Base-by-base conservation (phyloP, 208 protist species). In the Wallacemonas sp. region DNA sequence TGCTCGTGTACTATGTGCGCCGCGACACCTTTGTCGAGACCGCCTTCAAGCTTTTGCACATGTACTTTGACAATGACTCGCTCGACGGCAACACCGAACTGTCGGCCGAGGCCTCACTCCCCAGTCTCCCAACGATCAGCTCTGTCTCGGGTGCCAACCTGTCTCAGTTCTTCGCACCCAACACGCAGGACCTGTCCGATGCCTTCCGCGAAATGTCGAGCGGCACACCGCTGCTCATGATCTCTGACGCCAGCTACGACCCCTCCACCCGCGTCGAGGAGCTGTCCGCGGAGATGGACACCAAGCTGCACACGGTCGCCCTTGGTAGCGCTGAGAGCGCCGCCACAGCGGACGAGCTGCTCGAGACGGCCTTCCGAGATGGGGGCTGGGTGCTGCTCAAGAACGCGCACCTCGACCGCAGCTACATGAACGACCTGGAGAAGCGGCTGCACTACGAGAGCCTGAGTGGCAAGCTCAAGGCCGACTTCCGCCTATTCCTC, bases 361-460 rank as follows among this genome's bases (percentile, higher is more conserved):
- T 99, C 23, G 69, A 62, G 11, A 62, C 76, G 12, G 94, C 88
- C 1, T 84, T 96, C 47, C 83, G 79, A 52, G 55, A 46, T 5
- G 97, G 98, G 19, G 70, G 71, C 0, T 99, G 98, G 99, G 92
- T 99, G 33, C 76, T 99, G 38, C 80, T 99, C 12, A 99, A 99
- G 80, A 99, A 99, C 78, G 93, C 99, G 1, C 98, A 99, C 79
- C 77, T 99, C 4, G 94, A 95, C 1, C 89, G 96, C 24, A 61
- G 75, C 23, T 99, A 97, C 91, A 86, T 99, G 34, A 65, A 82
- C 38, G 72, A 80, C 17, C 68, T 99, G 17, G 98, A 99, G 73
- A 99, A 99, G 87, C 93, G 90, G 56, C 61, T 99, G 23, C 97
- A 99, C 82, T 81, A 77, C 34, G 76, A 90, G 55, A 70, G 89